Evolutionary conservation across 768 basidiomycete genomes (phyloP).

Genomic region (Galerina sulciceps): DNA sequence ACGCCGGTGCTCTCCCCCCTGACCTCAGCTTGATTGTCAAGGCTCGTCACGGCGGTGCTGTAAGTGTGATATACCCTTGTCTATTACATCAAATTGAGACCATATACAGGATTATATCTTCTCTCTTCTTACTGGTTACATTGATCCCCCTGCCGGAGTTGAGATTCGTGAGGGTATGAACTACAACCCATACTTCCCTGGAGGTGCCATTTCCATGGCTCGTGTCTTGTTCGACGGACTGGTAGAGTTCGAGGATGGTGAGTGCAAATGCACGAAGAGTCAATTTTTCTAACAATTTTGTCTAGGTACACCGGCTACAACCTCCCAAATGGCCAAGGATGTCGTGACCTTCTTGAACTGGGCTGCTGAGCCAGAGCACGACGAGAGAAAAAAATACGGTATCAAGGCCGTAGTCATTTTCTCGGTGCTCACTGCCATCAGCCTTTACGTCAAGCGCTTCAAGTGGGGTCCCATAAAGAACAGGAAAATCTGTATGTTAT

Average conservation of each 20-base stretch:
- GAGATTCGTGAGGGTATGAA: conserved; percentile 97
- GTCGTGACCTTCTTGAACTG: conserved; percentile 94
- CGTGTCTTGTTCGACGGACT: conserved; percentile 94
- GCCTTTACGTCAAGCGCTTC: conserved; percentile 92
- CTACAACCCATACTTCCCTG: conserved; percentile 99
- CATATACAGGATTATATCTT: conserved; percentile 88
- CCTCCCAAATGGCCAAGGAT: conserved; percentile 99
- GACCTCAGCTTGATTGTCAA: conserved; percentile 98
- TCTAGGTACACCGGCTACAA: conserved; percentile 91
- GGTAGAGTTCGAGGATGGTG: conserved; percentile 96
- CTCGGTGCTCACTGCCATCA: conserved; percentile 78
- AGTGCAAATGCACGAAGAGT: conserved; percentile 20
- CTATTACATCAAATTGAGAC: background rate
- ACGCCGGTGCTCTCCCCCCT: conserved; percentile 94
- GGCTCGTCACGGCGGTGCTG: conserved; percentile 95
- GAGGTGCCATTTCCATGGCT: conserved; percentile 98
- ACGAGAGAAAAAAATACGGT: conserved; percentile 96
- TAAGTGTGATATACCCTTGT: conserved; percentile 46
- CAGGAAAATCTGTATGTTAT: conserved; percentile 82
- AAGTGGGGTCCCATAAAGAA: conserved; percentile 94
- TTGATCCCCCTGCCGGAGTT: conserved; percentile 94
- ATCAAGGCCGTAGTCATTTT: conserved; percentile 95
- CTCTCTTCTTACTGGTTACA: conserved; percentile 94
- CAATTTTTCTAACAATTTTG: background rate
- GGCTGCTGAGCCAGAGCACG: conserved; percentile 98